Conservation (phyloP, 1,139 yeast species). For the Sugiyamaella novakii region DNA sequence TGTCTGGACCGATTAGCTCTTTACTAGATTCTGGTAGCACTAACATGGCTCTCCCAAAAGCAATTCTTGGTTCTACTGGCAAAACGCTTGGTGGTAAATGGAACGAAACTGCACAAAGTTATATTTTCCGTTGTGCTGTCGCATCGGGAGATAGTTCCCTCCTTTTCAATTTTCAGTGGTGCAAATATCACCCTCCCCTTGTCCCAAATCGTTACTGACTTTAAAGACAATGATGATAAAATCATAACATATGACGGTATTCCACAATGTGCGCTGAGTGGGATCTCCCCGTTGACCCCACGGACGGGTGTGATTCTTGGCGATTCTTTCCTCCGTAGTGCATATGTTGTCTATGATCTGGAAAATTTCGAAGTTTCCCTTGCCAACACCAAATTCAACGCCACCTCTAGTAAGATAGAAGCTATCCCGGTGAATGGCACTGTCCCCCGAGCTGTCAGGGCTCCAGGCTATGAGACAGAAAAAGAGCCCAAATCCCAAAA, state of each 20-base stretch:
- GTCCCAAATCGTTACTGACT: constrained; percentile 32
- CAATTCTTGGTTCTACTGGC: constrained; percentile 29
- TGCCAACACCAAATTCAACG: constrained; percentile 55
- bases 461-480: constrained; percentile 32
- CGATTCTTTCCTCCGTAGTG: constrained; percentile 70
- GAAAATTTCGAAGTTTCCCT: constrained; percentile 64
- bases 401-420: constrained; percentile 32
- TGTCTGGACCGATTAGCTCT: constrained; percentile 27
- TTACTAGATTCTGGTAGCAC: constrained; percentile 46
- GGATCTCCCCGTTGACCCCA: too few species aligned
- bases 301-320: constrained; percentile 57
- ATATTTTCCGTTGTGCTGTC: constrained; percentile 25
- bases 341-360: constrained; percentile 75
- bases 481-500: constrained; percentile 20
- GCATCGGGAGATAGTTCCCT: constrained; percentile 27
- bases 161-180: constrained; percentile 37
- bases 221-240: constrained; percentile 21
- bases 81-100: constrained; percentile 34
- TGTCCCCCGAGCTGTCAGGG: constrained; percentile 38
- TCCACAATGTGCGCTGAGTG: too few species aligned
- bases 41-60: constrained; percentile 36
- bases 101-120: constrained; percentile 23
- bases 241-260: too few species aligned
- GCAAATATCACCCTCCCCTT: constrained; percentile 35
- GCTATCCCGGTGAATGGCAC: constrained; percentile 30